Conservation (phyloP, 1,139 yeast species). For the Saccharomyces uvarum region DNA sequence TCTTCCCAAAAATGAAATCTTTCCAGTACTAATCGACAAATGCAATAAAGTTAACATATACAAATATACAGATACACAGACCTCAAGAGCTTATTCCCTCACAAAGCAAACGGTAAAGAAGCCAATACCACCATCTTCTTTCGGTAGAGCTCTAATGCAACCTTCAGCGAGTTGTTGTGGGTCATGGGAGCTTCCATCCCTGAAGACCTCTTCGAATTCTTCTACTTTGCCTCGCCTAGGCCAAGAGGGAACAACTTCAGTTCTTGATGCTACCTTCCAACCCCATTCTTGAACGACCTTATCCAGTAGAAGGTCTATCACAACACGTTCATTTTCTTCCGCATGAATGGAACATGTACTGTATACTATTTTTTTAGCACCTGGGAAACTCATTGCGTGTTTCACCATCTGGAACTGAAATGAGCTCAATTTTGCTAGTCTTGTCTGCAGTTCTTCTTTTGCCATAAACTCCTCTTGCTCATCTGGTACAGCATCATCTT, state of each 20-base stretch:
- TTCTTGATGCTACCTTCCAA: constrained; percentile 64
- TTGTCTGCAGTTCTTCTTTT: constrained; percentile 41
- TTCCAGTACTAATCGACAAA: neutral
- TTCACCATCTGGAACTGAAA: constrained; percentile 82
- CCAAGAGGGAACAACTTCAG: constrained; percentile 74
- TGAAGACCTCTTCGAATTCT: constrained; percentile 51
- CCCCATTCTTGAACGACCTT: constrained; percentile 52
- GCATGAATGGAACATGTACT: constrained; percentile 94
- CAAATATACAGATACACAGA: neutral
- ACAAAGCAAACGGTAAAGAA: constrained; percentile 69
- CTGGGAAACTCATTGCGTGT: constrained; percentile 81
- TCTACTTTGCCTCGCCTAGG: constrained; percentile 68
- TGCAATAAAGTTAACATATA: neutral
- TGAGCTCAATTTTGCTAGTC: constrained; percentile 67
- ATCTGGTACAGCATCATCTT: constrained; percentile 30
- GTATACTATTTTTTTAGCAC: constrained; percentile 72
- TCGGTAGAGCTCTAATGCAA: constrained; percentile 78
- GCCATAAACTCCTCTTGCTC: constrained; percentile 31
- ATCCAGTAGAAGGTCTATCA: constrained; percentile 64
- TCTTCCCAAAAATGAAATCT: neutral
- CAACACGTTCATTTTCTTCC: constrained; percentile 89
- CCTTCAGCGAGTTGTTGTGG: constrained; percentile 65
- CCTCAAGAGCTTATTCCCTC: constrained; percentile 16
- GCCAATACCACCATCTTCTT: constrained; percentile 92
- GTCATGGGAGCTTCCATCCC: constrained; percentile 32